A percentile compares a stretch with the other conserved stretches of the same genome.
Conservation (phyloP, 352 stramenopile genomes). For the Achlya hypogyna region DNA sequence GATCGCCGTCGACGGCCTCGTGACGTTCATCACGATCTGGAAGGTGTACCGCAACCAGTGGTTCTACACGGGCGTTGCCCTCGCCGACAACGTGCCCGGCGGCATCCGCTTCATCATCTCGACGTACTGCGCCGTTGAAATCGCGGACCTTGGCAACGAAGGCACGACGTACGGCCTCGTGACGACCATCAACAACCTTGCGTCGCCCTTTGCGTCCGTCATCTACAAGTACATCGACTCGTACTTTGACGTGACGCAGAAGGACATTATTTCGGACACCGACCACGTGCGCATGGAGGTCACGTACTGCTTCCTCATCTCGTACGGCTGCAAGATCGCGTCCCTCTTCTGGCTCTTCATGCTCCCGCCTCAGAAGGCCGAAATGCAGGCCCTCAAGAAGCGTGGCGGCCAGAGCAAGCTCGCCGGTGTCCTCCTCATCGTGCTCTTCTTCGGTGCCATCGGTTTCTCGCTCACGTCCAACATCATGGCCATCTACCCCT, state of each 20-base stretch:
- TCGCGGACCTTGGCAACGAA: constrained; percentile 29
- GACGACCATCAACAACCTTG: constrained; percentile 40
- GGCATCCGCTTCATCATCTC: constrained; percentile 14
- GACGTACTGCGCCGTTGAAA: constrained; percentile 22
- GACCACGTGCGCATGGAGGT: constrained; percentile 31
- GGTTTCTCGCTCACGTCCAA: constrained; percentile 1
- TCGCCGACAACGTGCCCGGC: constrained; percentile 8
- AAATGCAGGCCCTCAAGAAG: constrained; percentile 10
- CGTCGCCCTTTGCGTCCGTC: constrained; percentile 31
- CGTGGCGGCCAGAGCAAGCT: neutral
- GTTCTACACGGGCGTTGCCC: constrained; percentile 15
- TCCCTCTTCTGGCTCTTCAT: constrained; percentile 37
- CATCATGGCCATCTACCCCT: constrained; percentile 18
- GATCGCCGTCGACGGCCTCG: neutral
- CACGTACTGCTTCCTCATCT: constrained; percentile 40
- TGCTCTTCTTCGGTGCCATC: neutral
- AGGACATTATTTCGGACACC: constrained; percentile 43
- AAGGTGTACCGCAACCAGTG: constrained; percentile 17
- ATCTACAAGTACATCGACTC: constrained; percentile 52
- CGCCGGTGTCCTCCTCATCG: neutral
- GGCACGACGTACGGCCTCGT: constrained; percentile 37
- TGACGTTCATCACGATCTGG: constrained; percentile 13
- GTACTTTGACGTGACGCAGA: constrained; percentile 40
- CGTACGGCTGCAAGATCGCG: constrained; percentile 41
- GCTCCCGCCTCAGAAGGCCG: constrained; percentile 32